These are phyloP conservation scores for Trametes elegans DNA, from an alignment of 768 basidiomycete genomes.

Conservation along the genomic window DNA sequence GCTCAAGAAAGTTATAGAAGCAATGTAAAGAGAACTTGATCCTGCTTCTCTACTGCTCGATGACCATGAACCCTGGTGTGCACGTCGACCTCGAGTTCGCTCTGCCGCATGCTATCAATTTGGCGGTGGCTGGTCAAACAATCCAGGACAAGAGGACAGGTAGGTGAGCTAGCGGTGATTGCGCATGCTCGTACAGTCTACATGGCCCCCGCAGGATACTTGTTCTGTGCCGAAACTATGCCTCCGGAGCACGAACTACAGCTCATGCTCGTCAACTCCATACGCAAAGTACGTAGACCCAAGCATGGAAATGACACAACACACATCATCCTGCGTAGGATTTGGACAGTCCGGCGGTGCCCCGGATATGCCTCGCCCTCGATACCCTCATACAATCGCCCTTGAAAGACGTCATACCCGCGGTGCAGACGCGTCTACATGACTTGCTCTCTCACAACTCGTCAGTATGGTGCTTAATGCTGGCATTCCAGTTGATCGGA, in stretches of 20 bases:
- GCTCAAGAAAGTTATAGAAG: constrained; percentile 41
- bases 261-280: constrained; percentile 83
- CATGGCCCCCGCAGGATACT: constrained; percentile 53
- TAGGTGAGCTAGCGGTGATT: constrained; percentile 26
- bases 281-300: constrained; percentile 64
- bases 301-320: neutral
- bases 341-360: constrained; percentile 53
- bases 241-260: constrained; percentile 63
- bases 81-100: constrained; percentile 63
- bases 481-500: neutral
- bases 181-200: neutral
- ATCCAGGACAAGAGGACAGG: constrained; percentile 69
- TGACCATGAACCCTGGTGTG: constrained; percentile 44
- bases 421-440: constrained; percentile 63
- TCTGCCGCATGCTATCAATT: constrained; percentile 69
- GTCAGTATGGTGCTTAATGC: constrained; percentile 56
- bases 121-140: constrained; percentile 67
- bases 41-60: constrained; percentile 67
- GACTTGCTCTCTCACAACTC: constrained; percentile 69
- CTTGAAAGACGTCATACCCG: constrained; percentile 70
- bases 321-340: constrained; percentile 47
- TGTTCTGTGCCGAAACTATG: constrained; percentile 77
- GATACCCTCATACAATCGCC: constrained; percentile 63
- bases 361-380: constrained; percentile 69
- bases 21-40: constrained; percentile 66